Base-by-base conservation (phyloP, 2,329 filamentous ascomycete species). In the Berkeleyomyces basicola region DNA sequence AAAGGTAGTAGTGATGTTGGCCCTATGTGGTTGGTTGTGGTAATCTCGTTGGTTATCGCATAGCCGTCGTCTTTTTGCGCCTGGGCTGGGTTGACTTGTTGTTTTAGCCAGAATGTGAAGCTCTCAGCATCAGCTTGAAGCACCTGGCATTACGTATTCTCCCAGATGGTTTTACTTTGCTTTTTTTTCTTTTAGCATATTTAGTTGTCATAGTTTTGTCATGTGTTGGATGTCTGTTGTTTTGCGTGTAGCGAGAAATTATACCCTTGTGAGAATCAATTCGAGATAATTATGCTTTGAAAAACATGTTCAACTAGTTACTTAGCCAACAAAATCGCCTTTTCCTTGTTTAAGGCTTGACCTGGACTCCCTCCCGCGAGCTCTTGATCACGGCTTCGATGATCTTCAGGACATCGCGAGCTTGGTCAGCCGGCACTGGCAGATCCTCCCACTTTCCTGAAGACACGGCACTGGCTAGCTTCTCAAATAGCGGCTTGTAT, bases 401-500 rank as follows among this genome's bases (percentile, higher is more conserved):
- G 46, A 82, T 76, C 46, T 72, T 71, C 67, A 83, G 68, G 46
- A 82, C 80, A 67, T 82, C 77, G 4, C 77, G 72, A 1, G 79
- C 79, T 69, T 82, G 74, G n/a, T 70, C 70, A 0, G 78, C 76
- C 63, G 78, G 76, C 14, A 82, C 80, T 0, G 80, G 80, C 0
- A 81, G 71, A 53, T 79, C 74, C 44, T 77, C 75, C 64, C 78
- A 77, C 64, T 74, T 74, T 1, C 79, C 79, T 11, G 70, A 75
- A 62, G 70, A 72, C 4, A 82, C 67, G 0, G 79, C 76, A 67
- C 73, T 73, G 11, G 74, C 79, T 58, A 82, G 75, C 2, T 75
- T 72, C 62, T 77, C 71, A 72, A 91, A 92, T 66, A 88, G 86
- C 68, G 81, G 79, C 31, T 76, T 76, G 71, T 89, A 93, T 2